Percentiles rank a stretch among this genome's conserved stretches.
Conservation (phyloP, 352 stramenopile genomes). For the Thalassiosira mediterranea region DNA sequence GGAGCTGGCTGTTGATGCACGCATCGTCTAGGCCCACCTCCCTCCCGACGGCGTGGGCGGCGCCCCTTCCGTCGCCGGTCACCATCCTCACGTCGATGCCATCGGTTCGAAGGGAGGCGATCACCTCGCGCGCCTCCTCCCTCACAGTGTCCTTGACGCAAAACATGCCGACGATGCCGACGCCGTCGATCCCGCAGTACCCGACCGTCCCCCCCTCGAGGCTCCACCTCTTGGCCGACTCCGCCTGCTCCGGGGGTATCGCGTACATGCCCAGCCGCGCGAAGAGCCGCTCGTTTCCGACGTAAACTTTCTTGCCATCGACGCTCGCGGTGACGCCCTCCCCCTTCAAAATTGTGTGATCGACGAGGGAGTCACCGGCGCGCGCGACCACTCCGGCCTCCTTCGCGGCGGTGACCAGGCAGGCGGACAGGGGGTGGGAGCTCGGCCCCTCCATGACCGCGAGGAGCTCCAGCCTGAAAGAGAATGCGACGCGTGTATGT, state of each 20-base stretch:
- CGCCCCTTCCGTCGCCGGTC: conserved; percentile 93
- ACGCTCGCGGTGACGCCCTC: conserved; percentile 76
- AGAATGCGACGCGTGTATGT: too few relatives aligned
- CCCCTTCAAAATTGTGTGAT: conserved; percentile 80
- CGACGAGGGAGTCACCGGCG: conserved; percentile 25
- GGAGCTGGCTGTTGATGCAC: conserved; percentile 84
- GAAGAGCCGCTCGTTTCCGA: conserved; percentile 77
- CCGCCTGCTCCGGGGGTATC: conserved; percentile 27
- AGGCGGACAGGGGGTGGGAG: conserved; percentile 75
- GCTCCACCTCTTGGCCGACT: conserved; percentile 53
- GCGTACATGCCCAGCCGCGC: conserved; percentile 66
- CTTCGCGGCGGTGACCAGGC: conserved; percentile 73
- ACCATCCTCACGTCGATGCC: conserved; percentile 88
- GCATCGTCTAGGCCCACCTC: conserved; percentile 90
- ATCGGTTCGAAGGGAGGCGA: conserved; percentile 58
- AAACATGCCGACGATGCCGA: conserved; percentile 77
- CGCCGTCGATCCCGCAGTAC: conserved; percentile 72
- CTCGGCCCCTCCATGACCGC: conserved; percentile 77
- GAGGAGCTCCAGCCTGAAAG: conserved; percentile 59
- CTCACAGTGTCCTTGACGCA: conserved; percentile 78
- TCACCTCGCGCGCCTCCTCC: conserved; percentile 63
- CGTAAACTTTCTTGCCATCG: conserved; percentile 60
- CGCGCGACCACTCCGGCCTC: conserved; percentile 61
- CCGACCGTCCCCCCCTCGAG: conserved; percentile 71
- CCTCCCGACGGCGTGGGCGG: conserved; percentile 88